Evolutionary conservation across 306 rosid genomes (phyloP).

Genomic region (Hippophae tibetana): DNA sequence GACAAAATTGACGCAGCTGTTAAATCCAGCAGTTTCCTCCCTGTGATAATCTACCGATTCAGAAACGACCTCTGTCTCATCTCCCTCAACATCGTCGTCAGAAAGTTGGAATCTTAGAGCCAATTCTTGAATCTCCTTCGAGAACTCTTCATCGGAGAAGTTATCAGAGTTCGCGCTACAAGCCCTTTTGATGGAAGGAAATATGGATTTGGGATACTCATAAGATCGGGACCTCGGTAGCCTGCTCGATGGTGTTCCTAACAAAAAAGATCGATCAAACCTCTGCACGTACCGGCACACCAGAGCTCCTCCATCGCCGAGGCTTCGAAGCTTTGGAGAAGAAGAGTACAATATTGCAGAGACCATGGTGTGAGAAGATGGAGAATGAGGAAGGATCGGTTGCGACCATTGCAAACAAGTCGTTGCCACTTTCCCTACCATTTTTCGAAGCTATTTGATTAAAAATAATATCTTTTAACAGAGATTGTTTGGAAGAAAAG

Average conservation of each 20-base stretch:
- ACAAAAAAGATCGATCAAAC: slow-evolving; percentile 32
- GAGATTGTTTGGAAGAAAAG: not conserved
- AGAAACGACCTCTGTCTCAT: slow-evolving; percentile 13
- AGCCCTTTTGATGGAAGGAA: slow-evolving; percentile 26
- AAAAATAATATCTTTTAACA: not conserved
- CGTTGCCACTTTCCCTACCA: slow-evolving; percentile 52
- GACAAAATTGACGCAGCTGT: slow-evolving; percentile 4
- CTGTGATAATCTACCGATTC: not conserved
- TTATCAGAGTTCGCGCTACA: slow-evolving; percentile 55
- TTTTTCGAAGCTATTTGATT: slow-evolving; percentile 10
- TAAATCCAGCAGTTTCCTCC: slow-evolving; percentile 1
- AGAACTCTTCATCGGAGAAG: slow-evolving; percentile 75
- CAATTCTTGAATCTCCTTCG: slow-evolving; percentile 59
- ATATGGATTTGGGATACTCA: slow-evolving; percentile 13
- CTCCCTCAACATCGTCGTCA: slow-evolving; percentile 9
- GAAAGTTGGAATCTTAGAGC: slow-evolving; percentile 49
- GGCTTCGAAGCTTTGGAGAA: slow-evolving; percentile 37
- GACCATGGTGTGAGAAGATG: slow-evolving; percentile 52
- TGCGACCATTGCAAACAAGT: slow-evolving; percentile 58
- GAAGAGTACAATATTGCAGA: slow-evolving; percentile 37
- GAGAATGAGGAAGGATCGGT: slow-evolving; percentile 45
- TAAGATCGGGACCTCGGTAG: slow-evolving; percentile 38
- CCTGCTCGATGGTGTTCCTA: slow-evolving; percentile 24
- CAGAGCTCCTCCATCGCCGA: slow-evolving; percentile 19
- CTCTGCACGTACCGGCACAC: slow-evolving; percentile 26